These are phyloP conservation scores for Coemansia sp. DNA, from an alignment of 192 early-diverging fungal genomes.

Conservation along the genomic window DNA sequence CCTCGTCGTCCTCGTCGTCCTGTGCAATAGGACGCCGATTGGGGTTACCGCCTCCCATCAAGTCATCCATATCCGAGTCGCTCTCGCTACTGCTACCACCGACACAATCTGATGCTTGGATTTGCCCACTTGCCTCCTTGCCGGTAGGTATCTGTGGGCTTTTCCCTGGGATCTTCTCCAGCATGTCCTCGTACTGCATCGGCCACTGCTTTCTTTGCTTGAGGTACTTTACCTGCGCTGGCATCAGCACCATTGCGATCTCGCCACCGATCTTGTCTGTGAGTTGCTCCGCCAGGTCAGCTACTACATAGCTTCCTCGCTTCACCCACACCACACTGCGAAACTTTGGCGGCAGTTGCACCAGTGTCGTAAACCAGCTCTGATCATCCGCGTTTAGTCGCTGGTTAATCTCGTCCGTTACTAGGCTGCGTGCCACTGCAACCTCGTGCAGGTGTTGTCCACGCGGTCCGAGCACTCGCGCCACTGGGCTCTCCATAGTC, in stretches of 20 bases:
- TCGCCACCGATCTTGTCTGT: constrained; percentile 76
- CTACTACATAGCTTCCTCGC: constrained; percentile 64
- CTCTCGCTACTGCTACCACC: not conserved
- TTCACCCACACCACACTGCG: constrained; percentile 83
- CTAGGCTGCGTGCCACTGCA: constrained; percentile 46
- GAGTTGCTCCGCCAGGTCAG: constrained; percentile 58
- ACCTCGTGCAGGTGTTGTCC: constrained; percentile 77
- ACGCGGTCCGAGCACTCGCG: constrained; percentile 62
- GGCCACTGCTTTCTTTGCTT: constrained; percentile 47
- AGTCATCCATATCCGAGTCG: constrained; percentile 1
- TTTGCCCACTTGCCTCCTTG: not conserved
- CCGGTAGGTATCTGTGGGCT: not conserved
- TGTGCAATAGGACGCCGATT: constrained; percentile 20
- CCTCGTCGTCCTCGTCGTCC: not conserved
- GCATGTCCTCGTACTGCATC: constrained; percentile 23
- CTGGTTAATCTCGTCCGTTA: constrained; percentile 27
- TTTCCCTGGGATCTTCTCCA: constrained; percentile 16
- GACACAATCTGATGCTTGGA: not conserved
- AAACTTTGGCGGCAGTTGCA: constrained; percentile 72
- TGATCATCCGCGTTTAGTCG: constrained; percentile 44
- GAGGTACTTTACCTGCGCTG: constrained; percentile 71
- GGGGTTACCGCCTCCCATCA: constrained; percentile 18
- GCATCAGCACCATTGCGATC: constrained; percentile 70
- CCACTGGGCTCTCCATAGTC: constrained; percentile 46
- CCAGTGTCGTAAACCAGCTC: constrained; percentile 58